These are phyloP conservation scores for Pythium coloratum DNA, from an alignment of 352 stramenopile species.

Conservation along the genomic window DNA sequence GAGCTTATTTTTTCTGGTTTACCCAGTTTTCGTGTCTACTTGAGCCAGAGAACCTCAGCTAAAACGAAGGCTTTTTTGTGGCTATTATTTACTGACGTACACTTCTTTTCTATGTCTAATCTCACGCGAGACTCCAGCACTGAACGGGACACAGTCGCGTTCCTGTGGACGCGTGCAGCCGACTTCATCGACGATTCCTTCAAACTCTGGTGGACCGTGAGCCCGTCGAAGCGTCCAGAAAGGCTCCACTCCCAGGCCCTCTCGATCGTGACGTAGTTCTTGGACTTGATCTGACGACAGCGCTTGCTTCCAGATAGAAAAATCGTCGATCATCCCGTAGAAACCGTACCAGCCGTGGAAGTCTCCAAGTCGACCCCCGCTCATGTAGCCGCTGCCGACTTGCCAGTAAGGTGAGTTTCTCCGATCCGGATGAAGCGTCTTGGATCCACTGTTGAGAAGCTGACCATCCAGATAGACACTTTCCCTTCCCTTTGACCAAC, in stretches of 20 bases:
- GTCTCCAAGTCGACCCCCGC: slow-evolving; percentile 24
- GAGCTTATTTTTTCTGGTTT: too few species aligned
- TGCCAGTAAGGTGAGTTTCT: slow-evolving; percentile 36
- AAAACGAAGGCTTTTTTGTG: too few species aligned
- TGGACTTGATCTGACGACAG: slow-evolving; percentile 1
- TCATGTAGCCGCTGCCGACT: slow-evolving; percentile 57
- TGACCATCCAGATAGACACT: slow-evolving; percentile 56
- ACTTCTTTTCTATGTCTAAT: too few species aligned
- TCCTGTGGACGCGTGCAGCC: background rate
- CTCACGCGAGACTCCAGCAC: background rate
- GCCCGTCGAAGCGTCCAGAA: background rate
- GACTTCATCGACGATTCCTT: background rate
- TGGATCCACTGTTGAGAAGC: slow-evolving; percentile 29
- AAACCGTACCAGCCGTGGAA: slow-evolving; percentile 66
- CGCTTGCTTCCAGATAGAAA: slow-evolving; percentile 35
- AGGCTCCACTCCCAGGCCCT: background rate
- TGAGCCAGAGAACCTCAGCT: too few species aligned
- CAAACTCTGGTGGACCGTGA: background rate
- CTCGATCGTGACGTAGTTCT: background rate
- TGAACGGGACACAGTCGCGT: background rate
- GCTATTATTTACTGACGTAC: too few species aligned
- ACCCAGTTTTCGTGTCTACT: too few species aligned
- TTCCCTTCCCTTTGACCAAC: background rate
- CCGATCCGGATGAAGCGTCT: slow-evolving; percentile 35
- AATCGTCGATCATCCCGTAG: slow-evolving; percentile 50